Conservation (phyloP, 805 yeast species). For the Ogataea degrootiae region DNA sequence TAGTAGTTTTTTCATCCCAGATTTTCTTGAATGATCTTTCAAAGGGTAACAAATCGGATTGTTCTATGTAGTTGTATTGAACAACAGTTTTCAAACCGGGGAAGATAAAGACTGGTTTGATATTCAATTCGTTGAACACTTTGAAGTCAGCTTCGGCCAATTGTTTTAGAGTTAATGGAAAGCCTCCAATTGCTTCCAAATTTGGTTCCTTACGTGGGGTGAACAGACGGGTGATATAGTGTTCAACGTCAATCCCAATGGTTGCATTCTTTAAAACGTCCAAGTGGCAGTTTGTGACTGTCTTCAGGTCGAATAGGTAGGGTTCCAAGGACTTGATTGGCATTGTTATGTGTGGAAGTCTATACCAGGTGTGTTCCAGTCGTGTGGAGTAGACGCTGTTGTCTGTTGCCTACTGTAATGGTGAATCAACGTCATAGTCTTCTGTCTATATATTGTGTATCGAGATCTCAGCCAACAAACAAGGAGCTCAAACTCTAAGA, state of each 20-base stretch:
- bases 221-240: conserved; percentile 62
- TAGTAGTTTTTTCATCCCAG: conserved; percentile 37
- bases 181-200: conserved; percentile 75
- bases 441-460: too few relatives aligned
- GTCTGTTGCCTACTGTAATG: too few relatives aligned
- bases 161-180: conserved; percentile 57
- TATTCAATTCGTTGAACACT: conserved; percentile 52
- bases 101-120: conserved; percentile 78
- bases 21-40: conserved; percentile 41
- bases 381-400: too few relatives aligned
- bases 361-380: too few relatives aligned
- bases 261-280: conserved; percentile 61
- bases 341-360: conserved; percentile 8
- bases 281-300: conserved; percentile 54
- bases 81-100: conserved; percentile 53
- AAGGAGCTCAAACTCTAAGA: too few relatives aligned
- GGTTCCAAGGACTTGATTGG: conserved; percentile 57
- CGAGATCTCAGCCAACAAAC: too few relatives aligned
- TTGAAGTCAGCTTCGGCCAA: conserved; percentile 59
- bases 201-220: conserved; percentile 63
- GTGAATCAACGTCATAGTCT: too few relatives aligned
- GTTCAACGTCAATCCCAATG: conserved; percentile 80
- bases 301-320: conserved; percentile 60
- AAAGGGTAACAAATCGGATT: conserved; percentile 26
- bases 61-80: conserved; percentile 25